Percentiles rank a stretch among this genome's conserved stretches.
These are phyloP conservation scores for Cutaneotrichosporon cutaneum DNA, from an alignment of 1,284 basidiomycete species.

Conservation along the genomic window DNA sequence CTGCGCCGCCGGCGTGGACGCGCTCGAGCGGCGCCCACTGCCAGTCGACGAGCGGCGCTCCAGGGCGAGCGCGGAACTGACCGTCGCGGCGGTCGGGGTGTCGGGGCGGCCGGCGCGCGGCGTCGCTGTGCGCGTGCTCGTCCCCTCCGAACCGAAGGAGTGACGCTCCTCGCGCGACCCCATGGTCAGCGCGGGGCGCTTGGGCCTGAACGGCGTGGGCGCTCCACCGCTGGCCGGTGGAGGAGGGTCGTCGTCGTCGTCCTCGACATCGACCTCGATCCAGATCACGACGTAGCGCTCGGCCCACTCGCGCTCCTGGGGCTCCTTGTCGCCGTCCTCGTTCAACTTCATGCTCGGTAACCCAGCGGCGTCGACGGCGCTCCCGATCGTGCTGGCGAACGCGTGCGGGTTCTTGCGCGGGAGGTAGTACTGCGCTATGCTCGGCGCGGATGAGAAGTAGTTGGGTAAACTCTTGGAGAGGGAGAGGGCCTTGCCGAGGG, in stretches of 20 bases:
- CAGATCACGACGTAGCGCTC: slow-evolving; percentile 82
- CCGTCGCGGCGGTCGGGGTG: slow-evolving; percentile 19
- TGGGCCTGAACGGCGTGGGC: slow-evolving; percentile 11
- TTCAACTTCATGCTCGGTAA: slow-evolving; percentile 34
- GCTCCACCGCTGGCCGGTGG: slow-evolving; percentile 14
- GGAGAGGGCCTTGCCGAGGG: slow-evolving; percentile 70
- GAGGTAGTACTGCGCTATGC: slow-evolving; percentile 87
- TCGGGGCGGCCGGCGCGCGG: slow-evolving; percentile 17
- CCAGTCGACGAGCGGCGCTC: slow-evolving; percentile 13
- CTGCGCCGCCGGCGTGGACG: slow-evolving; percentile 1
- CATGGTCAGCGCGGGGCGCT: slow-evolving; percentile 19
- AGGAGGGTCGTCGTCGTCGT: slow-evolving; percentile 35
- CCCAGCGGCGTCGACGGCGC: slow-evolving; percentile 50
- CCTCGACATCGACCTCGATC: slow-evolving; percentile 63
- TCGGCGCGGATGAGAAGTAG: slow-evolving; percentile 91
- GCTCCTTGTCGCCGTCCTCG: slow-evolving; percentile 56
- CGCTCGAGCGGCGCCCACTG: slow-evolving; percentile 4
- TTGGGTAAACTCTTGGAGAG: slow-evolving; percentile 62
- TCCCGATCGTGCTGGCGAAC: slow-evolving; percentile 41
- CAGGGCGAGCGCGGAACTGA: background rate
- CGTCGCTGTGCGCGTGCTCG: slow-evolving; percentile 33
- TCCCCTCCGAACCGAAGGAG: slow-evolving; percentile 31
- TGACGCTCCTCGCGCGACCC: slow-evolving; percentile 31
- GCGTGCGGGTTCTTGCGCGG: slow-evolving; percentile 58
- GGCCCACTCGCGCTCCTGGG: slow-evolving; percentile 63